Conservation (phyloP, 768 basidiomycete genomes). For the Mycena latifolia region DNA sequence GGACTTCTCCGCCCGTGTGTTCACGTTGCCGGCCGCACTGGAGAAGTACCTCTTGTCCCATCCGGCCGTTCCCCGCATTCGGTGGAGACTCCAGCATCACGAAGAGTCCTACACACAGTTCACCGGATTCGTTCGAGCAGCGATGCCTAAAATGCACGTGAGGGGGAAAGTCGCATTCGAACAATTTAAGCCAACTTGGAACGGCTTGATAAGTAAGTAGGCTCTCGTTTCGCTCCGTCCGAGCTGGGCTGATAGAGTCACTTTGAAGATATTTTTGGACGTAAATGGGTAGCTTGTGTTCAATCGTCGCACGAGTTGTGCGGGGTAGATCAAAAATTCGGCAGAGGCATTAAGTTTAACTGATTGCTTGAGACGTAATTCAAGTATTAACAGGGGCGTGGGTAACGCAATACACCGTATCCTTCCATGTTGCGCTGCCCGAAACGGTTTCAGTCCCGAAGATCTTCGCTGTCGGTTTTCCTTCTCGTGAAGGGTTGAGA, state of each 20-base stretch:
- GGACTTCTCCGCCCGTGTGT: too few species aligned
- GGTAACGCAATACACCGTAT: too few species aligned
- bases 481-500: too few species aligned
- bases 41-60: neutral
- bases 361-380: too few species aligned
- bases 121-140: neutral
- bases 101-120: neutral
- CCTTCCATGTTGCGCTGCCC: too few species aligned
- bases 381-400: too few species aligned
- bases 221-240: neutral
- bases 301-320: too few species aligned
- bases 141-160: neutral
- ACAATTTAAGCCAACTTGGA: neutral
- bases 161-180: neutral
- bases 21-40: neutral
- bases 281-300: neutral
- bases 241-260: neutral
- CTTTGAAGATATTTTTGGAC: neutral
- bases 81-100: neutral
- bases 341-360: too few species aligned
- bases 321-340: too few species aligned
- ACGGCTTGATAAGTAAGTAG: neutral
- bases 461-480: too few species aligned
- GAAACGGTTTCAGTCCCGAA: too few species aligned
- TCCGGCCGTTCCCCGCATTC: neutral